Evolutionary conservation across 306 rosid species (phyloP).

Genomic region (Heteromeles arbutifolia): DNA sequence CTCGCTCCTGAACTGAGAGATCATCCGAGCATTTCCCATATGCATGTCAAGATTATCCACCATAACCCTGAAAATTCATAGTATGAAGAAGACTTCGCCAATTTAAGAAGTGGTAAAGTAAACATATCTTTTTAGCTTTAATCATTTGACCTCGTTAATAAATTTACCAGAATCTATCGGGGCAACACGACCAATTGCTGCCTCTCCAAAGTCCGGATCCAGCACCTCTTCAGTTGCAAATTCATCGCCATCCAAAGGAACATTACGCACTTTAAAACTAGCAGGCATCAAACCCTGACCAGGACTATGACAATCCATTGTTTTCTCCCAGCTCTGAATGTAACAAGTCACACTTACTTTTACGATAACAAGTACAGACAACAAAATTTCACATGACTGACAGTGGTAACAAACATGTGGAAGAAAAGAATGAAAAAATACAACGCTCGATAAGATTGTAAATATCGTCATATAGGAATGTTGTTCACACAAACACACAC

Average conservation of each 20-base stretch:
- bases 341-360: conserved; percentile 8
- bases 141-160: not conserved
- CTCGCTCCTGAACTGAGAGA: conserved; percentile 76
- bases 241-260: conserved; percentile 79
- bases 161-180: conserved; percentile 85
- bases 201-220: conserved; percentile 95
- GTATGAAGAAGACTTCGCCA: conserved; percentile 9
- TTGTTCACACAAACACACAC: too few relatives aligned
- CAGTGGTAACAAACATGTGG: not conserved
- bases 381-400: not conserved
- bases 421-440: not conserved
- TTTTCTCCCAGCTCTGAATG: conserved; percentile 99
- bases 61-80: conserved; percentile 54
- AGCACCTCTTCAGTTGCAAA: conserved; percentile 75
- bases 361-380: not conserved
- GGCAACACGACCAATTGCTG: conserved; percentile 93
- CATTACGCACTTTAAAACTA: conserved; percentile 79
- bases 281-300: conserved; percentile 96
- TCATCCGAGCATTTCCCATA: conserved; percentile 83
- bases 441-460: not conserved
- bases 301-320: conserved; percentile 88
- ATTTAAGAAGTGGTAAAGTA: conserved; percentile 4
- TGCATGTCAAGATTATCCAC: conserved; percentile 88
- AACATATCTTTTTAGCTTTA: not conserved
- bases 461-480: not conserved